Percentiles rank a stretch among this genome's conserved stretches.
Evolutionary conservation across 176 grass and related monocot genomes (phyloP).

Genomic region (bread wheat (Triticum aestivum)): DNA sequence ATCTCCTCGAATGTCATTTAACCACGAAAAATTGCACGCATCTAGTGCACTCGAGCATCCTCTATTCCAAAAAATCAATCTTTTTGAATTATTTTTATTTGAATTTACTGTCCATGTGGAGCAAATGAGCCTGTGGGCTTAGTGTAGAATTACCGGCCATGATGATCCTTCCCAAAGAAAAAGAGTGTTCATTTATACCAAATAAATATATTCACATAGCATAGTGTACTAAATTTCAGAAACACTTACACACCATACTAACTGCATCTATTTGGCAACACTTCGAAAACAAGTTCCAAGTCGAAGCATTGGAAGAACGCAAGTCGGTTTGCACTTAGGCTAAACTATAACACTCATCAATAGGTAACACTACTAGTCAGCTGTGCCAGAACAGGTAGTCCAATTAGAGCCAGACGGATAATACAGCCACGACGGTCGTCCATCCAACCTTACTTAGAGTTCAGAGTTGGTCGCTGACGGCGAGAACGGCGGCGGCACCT

Average conservation of each 20-base stretch:
- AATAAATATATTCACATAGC: not conserved
- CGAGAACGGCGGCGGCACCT: slow-evolving; percentile 10
- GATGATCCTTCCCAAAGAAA: no score
- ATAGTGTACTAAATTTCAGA: not conserved
- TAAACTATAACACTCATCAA: not conserved
- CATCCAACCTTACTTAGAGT: not conserved
- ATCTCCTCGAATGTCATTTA: no score
- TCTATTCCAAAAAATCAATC: no score
- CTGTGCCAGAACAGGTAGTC: not conserved
- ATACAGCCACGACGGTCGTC: not conserved
- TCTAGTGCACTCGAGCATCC: no score
- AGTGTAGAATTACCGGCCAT: no score
- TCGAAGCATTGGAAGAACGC: not conserved
- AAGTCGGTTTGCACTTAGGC: not conserved
- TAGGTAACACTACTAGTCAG: not conserved
- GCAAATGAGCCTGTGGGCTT: no score
- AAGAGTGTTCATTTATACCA: not conserved
- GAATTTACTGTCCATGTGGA: no score
- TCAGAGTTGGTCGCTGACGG: slow-evolving; percentile 18
- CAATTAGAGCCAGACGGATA: slow-evolving; percentile 4
- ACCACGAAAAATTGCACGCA: no score
- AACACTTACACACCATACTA: not conserved
- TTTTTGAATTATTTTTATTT: no score
- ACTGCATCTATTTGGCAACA: slow-evolving; percentile 1
- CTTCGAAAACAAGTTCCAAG: not conserved